Conservation (phyloP, 768 basidiomycete genomes). For the Phylloporus rhodoxanthus region DNA sequence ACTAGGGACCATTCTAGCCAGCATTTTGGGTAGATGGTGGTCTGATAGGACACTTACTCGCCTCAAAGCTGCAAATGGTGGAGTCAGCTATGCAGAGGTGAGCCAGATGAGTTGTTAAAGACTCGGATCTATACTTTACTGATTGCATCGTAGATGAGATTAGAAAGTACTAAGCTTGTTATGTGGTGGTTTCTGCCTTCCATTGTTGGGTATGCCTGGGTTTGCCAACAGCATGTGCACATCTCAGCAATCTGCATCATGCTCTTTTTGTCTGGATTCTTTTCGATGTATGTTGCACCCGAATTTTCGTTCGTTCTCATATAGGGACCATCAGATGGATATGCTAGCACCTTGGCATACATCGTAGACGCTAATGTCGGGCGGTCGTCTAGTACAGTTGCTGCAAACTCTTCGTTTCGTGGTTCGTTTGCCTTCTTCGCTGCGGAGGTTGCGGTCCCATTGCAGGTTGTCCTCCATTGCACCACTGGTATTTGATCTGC, state of each 20-base stretch:
- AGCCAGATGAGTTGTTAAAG: constrained; percentile 5
- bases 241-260: constrained; percentile 66
- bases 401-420: constrained; percentile 71
- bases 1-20: constrained; percentile 47
- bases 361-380: constrained; percentile 85
- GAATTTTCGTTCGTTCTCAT: not conserved
- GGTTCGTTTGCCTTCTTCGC: constrained; percentile 64
- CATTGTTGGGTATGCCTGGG: constrained; percentile 73
- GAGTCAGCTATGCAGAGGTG: constrained; percentile 60
- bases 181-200: constrained; percentile 50
- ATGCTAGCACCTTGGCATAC: constrained; percentile 73
- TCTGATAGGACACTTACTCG: constrained; percentile 45
- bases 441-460: constrained; percentile 69
- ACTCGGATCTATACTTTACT: not conserved
- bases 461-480: constrained; percentile 38
- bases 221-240: constrained; percentile 56
- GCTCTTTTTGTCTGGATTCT: constrained; percentile 71
- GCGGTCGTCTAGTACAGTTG: constrained; percentile 69
- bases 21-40: constrained; percentile 54
- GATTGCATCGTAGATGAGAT: constrained; percentile 51
- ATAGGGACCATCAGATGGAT: constrained; percentile 35
- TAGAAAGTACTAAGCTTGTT: constrained; percentile 57
- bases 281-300: constrained; percentile 51
- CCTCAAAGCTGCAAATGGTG: constrained; percentile 44
- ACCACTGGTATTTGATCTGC: not conserved